Evolutionary conservation across 805 yeast species (phyloP).

Genomic region (Candida maesae): DNA sequence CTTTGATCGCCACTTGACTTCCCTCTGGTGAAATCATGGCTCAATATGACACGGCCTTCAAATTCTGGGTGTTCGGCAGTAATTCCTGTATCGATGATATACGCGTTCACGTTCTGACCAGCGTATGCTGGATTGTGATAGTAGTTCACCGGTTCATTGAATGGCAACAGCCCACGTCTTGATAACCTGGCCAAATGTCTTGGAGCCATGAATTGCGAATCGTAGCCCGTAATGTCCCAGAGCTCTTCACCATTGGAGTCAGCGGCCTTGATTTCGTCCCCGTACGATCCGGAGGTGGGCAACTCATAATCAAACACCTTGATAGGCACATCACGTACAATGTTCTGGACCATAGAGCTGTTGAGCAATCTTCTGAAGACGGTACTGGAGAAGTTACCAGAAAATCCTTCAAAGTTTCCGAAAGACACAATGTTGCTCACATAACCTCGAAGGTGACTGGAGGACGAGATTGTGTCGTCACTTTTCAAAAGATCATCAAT

Average conservation of each 20-base stretch:
- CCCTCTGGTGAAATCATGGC: slow-evolving; percentile 59
- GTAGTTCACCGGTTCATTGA: slow-evolving; percentile 36
- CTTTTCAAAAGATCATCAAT: slow-evolving; percentile 17
- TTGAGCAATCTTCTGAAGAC: slow-evolving; percentile 43
- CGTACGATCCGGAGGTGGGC: not conserved
- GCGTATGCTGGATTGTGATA: slow-evolving; percentile 40
- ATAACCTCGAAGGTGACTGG: slow-evolving; percentile 39
- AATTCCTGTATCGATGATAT: slow-evolving; percentile 86
- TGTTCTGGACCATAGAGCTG: slow-evolving; percentile 63
- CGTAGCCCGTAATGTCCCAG: slow-evolving; percentile 7
- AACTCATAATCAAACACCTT: slow-evolving; percentile 44
- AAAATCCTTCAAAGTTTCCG: slow-evolving; percentile 69
- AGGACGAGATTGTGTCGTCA: slow-evolving; percentile 21
- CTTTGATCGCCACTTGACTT: slow-evolving; percentile 63
- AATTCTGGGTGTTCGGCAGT: slow-evolving; percentile 55
- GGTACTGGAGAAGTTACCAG: slow-evolving; percentile 54
- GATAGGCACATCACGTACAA: slow-evolving; percentile 63
- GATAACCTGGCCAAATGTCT: slow-evolving; percentile 66
- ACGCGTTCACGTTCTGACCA: slow-evolving; percentile 67
- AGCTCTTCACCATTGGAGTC: slow-evolving; percentile 13
- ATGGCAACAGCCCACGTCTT: slow-evolving; percentile 38
- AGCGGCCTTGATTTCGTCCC: slow-evolving; percentile 29
- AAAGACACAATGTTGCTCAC: slow-evolving; percentile 54
- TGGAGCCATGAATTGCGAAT: slow-evolving; percentile 48
- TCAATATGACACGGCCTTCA: slow-evolving; percentile 55